Conservation (phyloP, 371 early-diverging fungal species). For the Zychaea mexicana region DNA sequence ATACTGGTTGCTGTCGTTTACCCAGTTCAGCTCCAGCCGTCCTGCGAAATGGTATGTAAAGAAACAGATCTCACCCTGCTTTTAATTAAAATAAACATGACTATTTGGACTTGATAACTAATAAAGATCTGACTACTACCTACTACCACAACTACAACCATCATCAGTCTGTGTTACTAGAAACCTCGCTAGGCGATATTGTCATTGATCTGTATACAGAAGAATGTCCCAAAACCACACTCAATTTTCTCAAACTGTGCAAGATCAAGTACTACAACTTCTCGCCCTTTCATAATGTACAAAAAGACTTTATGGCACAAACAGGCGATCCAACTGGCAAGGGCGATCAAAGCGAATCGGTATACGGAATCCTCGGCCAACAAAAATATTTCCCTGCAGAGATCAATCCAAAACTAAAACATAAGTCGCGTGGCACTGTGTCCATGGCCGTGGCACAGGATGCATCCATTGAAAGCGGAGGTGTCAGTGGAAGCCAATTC, state of each 20-base stretch:
- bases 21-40: no score
- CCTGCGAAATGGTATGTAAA: no score
- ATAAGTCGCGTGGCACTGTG: conserved; percentile 79
- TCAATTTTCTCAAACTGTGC: conserved; percentile 94
- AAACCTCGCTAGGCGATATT: conserved; percentile 93
- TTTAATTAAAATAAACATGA: no score
- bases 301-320: conserved; percentile 88
- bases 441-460: conserved; percentile 79
- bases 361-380: conserved; percentile 67
- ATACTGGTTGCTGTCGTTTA: no score
- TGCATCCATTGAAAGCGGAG: conserved; percentile 41
- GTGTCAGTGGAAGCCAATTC: conserved; percentile 90
- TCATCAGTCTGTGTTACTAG: conserved; percentile 72
- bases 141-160: no score
- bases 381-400: conserved; percentile 82
- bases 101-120: no score
- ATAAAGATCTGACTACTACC: no score
- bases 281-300: conserved; percentile 83
- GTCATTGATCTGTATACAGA: conserved; percentile 90
- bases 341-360: conserved; percentile 80
- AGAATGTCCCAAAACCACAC: conserved; percentile 74
- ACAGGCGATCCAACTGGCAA: conserved; percentile 87
- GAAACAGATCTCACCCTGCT: no score
- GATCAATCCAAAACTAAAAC: conserved; percentile 86
- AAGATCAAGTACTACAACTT: conserved; percentile 95